These are phyloP conservation scores for Fusarium neocosmosporiellum DNA, from an alignment of 2,329 filamentous ascomycete genomes.

Conservation along the genomic window DNA sequence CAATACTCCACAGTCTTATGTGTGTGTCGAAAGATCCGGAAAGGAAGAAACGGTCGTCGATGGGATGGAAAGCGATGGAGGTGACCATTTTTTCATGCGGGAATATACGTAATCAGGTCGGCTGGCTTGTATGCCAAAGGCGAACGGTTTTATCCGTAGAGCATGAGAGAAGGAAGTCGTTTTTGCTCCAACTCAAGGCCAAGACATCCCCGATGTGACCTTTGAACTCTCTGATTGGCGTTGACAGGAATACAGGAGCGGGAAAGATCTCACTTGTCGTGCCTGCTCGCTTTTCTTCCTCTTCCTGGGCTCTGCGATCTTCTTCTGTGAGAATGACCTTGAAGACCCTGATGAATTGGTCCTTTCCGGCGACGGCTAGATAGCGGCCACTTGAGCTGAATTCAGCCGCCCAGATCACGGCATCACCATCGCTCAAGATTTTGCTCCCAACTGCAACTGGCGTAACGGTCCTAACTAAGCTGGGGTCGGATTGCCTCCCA, in stretches of 20 bases:
- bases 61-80: conserved; percentile 92
- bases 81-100: conserved; percentile 96
- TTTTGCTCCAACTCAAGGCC: conserved; percentile 98
- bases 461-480: conserved; percentile 46
- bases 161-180: conserved; percentile 94
- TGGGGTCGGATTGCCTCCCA: conserved; percentile 54
- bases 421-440: conserved; percentile 64
- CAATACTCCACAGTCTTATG: conserved; percentile 93
- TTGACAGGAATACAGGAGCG: conserved; percentile 87
- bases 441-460: conserved; percentile 55
- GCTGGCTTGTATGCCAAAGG: conserved; percentile 88
- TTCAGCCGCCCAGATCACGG: conserved; percentile 91
- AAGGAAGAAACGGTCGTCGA: conserved; percentile 95
- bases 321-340: conserved; percentile 85
- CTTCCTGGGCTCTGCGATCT: conserved; percentile 80
- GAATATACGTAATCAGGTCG: conserved; percentile 91
- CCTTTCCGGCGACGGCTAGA: conserved; percentile 91
- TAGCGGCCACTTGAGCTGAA: conserved; percentile 94
- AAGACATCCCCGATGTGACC: conserved; percentile 89
- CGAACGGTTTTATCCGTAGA: conserved; percentile 98
- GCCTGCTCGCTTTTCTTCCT: conserved; percentile 59
- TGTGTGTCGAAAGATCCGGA: conserved; percentile 92
- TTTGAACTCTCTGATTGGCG: conserved; percentile 81
- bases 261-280: conserved; percentile 72
- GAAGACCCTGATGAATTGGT: conserved; percentile 88